phyloP scores from a whole-genome alignment of 192 early-diverging fungal species.

The Linnemannia zychae region DNA sequence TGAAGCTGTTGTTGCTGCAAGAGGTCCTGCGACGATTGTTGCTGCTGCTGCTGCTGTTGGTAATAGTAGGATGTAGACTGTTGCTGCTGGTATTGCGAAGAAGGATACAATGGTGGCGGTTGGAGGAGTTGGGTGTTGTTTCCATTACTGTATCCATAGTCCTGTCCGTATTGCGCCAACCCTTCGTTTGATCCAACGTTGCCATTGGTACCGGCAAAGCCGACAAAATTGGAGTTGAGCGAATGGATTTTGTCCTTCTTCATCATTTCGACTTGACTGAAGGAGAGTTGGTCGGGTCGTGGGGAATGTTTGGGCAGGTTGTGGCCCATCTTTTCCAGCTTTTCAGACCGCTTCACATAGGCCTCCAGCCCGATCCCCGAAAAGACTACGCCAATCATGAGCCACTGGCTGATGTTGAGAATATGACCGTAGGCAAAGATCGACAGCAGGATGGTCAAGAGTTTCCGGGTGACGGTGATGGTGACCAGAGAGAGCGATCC shows the following conservation, averaged over 20 bases:
- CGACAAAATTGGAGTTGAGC: conserved; percentile 37
- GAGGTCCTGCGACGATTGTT: neutral
- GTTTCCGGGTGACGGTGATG: conserved; percentile 96
- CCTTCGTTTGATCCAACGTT: conserved; percentile 19
- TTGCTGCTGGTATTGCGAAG: neutral
- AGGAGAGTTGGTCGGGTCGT: conserved; percentile 37
- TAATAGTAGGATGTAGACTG: neutral
- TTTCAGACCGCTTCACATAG: conserved; percentile 73
- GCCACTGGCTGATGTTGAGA: conserved; percentile 89
- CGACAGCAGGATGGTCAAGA: conserved; percentile 93
- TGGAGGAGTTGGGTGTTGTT: conserved; percentile 34
- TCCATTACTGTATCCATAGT: conserved; percentile 28
- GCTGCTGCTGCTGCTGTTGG: conserved; percentile 17
- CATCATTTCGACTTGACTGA: conserved; percentile 53
- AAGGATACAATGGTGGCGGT: conserved; percentile 2
- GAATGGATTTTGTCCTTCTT: conserved; percentile 54
- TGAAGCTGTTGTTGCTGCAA: neutral
- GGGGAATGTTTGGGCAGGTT: conserved; percentile 52
- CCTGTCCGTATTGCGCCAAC: conserved; percentile 26
- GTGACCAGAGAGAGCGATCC: conserved; percentile 92
- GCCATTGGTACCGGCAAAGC: conserved; percentile 19
- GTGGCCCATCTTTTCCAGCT: conserved; percentile 54
- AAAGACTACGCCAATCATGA: conserved; percentile 89
- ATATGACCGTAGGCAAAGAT: conserved; percentile 91
- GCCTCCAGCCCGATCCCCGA: conserved; percentile 84